A percentile compares a stretch with the other conserved stretches of the same genome.
Conservation (phyloP, 345 rosid species). For the Tarenaya hassleriana region DNA sequence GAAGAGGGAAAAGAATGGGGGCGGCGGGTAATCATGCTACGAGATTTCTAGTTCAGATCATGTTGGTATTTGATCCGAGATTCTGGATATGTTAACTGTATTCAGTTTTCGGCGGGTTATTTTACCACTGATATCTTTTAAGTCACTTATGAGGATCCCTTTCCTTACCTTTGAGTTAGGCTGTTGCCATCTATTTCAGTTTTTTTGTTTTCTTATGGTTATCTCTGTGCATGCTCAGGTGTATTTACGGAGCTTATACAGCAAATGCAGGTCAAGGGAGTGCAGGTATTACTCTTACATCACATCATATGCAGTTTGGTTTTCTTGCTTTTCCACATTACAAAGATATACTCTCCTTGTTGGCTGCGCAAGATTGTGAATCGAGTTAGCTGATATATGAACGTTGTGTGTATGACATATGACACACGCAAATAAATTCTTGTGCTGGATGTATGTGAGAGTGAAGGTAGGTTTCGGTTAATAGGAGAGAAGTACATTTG, state of each 20-base stretch:
- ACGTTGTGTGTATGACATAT: neutral
- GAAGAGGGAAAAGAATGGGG: too few relatives aligned
- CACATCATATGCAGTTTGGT: neutral
- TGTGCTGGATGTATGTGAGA: neutral
- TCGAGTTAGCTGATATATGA: neutral
- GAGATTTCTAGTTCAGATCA: too few relatives aligned
- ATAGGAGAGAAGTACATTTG: too few relatives aligned
- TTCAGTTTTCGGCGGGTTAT: neutral
- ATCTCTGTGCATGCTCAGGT: slow-evolving; percentile 41
- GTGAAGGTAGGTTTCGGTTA: too few relatives aligned
- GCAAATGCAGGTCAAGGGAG: slow-evolving; percentile 96
- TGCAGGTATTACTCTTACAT: slow-evolving; percentile 47
- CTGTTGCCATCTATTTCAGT: neutral
- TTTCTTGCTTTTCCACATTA: neutral
- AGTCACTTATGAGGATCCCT: neutral
- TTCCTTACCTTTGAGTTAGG: neutral
- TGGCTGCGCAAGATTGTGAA: neutral
- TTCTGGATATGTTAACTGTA: too few relatives aligned
- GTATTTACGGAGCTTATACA: slow-evolving; percentile 98
- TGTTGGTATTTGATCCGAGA: too few relatives aligned
- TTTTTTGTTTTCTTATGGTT: slow-evolving; percentile 1
- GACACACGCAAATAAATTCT: too few relatives aligned
- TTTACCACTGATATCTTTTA: neutral
- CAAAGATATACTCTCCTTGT: neutral
- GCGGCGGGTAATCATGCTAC: too few relatives aligned